A percentile compares a stretch with the other conserved stretches of the same genome.
Conservation (phyloP, 306 rosid genomes). For the Begonia fuchsioides region DNA sequence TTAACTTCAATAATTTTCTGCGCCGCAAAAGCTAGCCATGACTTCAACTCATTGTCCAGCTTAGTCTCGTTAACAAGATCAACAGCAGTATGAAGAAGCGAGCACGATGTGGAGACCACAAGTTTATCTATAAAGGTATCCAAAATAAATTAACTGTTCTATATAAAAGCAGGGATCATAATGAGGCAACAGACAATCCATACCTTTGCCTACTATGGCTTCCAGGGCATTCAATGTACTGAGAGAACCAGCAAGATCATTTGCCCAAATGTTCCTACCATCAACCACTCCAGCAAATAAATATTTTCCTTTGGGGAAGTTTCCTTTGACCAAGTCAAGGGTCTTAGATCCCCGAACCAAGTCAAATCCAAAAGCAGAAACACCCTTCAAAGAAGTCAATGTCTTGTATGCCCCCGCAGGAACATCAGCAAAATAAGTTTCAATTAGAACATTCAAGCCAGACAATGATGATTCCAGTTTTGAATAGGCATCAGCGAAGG, state of each 20-base stretch:
- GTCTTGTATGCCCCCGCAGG: conserved; percentile 57
- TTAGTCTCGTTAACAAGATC: conserved; percentile 71
- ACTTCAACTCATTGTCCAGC: conserved; percentile 60
- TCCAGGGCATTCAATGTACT: conserved; percentile 36
- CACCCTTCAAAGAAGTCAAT: conserved; percentile 62
- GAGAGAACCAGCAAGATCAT: conserved; percentile 55
- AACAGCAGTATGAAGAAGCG: conserved; percentile 89
- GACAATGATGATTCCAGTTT: conserved; percentile 54
- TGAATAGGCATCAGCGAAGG: conserved; percentile 44
- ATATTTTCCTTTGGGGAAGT: conserved; percentile 56
- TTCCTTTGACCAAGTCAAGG: conserved; percentile 55
- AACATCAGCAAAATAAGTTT: conserved; percentile 72
- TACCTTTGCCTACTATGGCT: conserved; percentile 63
- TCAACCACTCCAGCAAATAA: conserved; percentile 88
- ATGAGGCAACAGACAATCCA: conserved; percentile 4
- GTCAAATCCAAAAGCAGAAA: conserved; percentile 62
- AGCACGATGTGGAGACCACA: conserved; percentile 77
- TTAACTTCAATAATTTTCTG: conserved; percentile 77
- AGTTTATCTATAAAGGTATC: too few species aligned
- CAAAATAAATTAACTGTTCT: too few species aligned
- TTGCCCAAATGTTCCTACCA: conserved; percentile 88
- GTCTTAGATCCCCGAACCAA: conserved; percentile 73
- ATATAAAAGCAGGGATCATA: too few species aligned
- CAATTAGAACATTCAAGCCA: conserved; percentile 54
- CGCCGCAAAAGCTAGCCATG: conserved; percentile 88